phyloP scores from a whole-genome alignment of 768 basidiomycete species.

The Mycena capillaripes region DNA sequence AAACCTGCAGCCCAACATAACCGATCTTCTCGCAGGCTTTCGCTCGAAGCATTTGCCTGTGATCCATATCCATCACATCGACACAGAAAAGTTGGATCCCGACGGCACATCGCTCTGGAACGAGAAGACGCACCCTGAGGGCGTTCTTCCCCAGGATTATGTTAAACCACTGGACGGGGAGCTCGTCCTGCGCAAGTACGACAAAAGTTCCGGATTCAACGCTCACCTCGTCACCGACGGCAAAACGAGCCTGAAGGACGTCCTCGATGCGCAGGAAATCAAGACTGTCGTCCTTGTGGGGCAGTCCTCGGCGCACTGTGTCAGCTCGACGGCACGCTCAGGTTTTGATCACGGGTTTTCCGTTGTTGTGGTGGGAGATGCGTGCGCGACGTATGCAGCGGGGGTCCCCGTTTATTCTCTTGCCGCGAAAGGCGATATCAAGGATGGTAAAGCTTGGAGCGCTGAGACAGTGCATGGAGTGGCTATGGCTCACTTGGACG shows the following conservation, averaged over 20 bases:
- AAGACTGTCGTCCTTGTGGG: constrained; percentile 29
- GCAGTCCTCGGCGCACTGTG: constrained; percentile 29
- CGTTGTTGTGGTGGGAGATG: constrained; percentile 31
- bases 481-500: constrained; percentile 28
- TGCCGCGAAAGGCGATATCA: constrained; percentile 8
- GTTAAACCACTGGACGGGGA: constrained; percentile 17
- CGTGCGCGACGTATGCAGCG: constrained; percentile 22
- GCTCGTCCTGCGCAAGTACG: constrained; percentile 30
- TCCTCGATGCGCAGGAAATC: constrained; percentile 24
- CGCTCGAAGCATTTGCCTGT: constrained; percentile 20
- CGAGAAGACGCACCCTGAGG: constrained; percentile 18
- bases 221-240: constrained; percentile 16
- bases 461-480: constrained; percentile 24
- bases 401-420: not conserved
- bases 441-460: constrained; percentile 26
- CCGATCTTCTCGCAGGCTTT: constrained; percentile 25
- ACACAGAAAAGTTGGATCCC: constrained; percentile 24
- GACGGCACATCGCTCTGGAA: constrained; percentile 1
- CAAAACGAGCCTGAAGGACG: constrained; percentile 13
- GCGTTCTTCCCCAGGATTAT: constrained; percentile 24
- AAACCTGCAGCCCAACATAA: constrained; percentile 28
- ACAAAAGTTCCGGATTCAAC: constrained; percentile 27
- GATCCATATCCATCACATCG: constrained; percentile 28
- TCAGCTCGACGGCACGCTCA: constrained; percentile 29
- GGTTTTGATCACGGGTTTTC: constrained; percentile 16